These are phyloP conservation scores for Pythium plurisporium DNA, from an alignment of 352 stramenopile species.

Conservation along the genomic window DNA sequence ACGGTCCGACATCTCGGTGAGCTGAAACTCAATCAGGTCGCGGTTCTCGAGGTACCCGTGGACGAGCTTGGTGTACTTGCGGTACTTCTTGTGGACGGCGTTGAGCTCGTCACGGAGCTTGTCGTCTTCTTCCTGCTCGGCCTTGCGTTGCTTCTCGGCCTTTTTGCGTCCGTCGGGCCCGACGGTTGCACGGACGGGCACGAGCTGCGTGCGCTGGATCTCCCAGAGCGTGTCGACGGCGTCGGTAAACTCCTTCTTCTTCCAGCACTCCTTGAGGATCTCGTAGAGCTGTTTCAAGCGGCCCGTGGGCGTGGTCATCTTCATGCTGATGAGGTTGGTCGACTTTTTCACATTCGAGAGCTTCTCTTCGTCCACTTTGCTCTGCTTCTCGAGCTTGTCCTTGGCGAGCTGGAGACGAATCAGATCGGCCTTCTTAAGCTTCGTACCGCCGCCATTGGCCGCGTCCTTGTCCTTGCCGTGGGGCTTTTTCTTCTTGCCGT, in stretches of 20 bases:
- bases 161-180: conserved; percentile 53
- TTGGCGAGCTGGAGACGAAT: conserved; percentile 86
- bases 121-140: conserved; percentile 69
- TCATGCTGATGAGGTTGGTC: conserved; percentile 78
- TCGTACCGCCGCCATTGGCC: conserved; percentile 19
- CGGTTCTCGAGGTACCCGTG: conserved; percentile 61
- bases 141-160: conserved; percentile 62
- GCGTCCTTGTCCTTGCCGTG: conserved; percentile 43
- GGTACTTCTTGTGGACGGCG: conserved; percentile 84
- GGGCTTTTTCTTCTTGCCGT: conserved; percentile 23
- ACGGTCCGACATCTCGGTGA: conserved; percentile 85
- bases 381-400: conserved; percentile 85
- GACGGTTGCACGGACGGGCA: conserved; percentile 35
- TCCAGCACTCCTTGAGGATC: conserved; percentile 77
- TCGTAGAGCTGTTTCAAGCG: conserved; percentile 83
- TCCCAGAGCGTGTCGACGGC: conserved; percentile 85
- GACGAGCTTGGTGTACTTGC: conserved; percentile 80
- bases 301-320: conserved; percentile 80
- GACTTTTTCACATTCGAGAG: conserved; percentile 83
- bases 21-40: conserved; percentile 84
- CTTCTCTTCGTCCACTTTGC: conserved; percentile 86
- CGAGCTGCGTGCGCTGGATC: conserved; percentile 73
- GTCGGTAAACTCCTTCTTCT: conserved; percentile 84
- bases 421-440: conserved; percentile 84
- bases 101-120: conserved; percentile 63